Evolutionary conservation across 2,329 filamentous ascomycete genomes (phyloP), one percentile per base, ranked within the genome.

Genomic region (Dendrostoma leiphaemia): DNA sequence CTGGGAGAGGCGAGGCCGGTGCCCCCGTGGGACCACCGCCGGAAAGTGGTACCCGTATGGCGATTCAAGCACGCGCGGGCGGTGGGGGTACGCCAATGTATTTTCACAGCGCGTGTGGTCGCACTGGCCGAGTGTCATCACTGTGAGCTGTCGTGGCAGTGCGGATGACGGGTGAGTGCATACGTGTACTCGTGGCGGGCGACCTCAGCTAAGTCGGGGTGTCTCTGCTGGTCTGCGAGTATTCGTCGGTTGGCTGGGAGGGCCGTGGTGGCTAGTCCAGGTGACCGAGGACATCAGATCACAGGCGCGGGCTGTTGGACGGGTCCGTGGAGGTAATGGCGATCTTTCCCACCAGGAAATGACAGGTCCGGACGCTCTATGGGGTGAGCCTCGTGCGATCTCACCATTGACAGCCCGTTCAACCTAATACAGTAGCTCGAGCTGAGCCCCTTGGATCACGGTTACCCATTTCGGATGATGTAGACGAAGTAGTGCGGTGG

Each of bases 1-100:
- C n/a, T n/a, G 47, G 23, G 19, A 44, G 17, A 26, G 52, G 28
- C n/a, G 12, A 38, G 49, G 32, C 47, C n/a, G 61, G 62, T 56
- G 31, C 51, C 44, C 38, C 35, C 28, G 24, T 34, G 44, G 40
- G 48, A 28, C 31, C 17, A 24, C 19, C 34, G n/a, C n/a, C n/a
- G n/a, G n/a, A n/a, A n/a, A n/a, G n/a, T n/a, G n/a, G n/a, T n/a
- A n/a, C n/a, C n/a, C n/a, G n/a, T n/a, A n/a, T n/a, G n/a, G n/a
- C n/a, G n/a, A n/a, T n/a, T n/a, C n/a, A n/a, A n/a, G n/a, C n/a
- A n/a, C n/a, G n/a, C n/a, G n/a, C n/a, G n/a, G n/a, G n/a, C n/a
- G n/a, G n/a, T n/a, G n/a, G n/a, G n/a, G n/a, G n/a, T n/a, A n/a
- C n/a, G n/a, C n/a, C n/a, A n/a, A n/a, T n/a, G n/a, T n/a, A n/a